Conservation (phyloP, 306 rosid genomes). For the Acacia melanoxylon region DNA sequence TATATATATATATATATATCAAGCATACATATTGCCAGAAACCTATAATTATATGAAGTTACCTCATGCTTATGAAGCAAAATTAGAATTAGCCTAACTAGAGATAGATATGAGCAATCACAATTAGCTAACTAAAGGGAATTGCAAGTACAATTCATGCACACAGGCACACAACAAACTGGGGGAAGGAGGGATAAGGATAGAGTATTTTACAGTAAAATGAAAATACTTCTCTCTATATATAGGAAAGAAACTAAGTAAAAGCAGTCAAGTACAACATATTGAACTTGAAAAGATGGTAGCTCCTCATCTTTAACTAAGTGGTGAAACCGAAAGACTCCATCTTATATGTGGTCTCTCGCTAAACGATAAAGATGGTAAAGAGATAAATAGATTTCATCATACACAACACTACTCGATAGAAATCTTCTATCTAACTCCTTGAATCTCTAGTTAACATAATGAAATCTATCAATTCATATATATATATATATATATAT, state of each 20-base stretch:
- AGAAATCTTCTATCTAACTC: slow-evolving; percentile 27
- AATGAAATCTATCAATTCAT: neutral
- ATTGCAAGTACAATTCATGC: neutral
- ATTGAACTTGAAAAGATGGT: slow-evolving; percentile 22
- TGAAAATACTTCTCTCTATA: neutral
- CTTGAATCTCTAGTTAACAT: slow-evolving; percentile 17
- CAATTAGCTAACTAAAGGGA: slow-evolving; percentile 10
- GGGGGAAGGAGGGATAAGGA: neutral
- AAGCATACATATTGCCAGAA: neutral
- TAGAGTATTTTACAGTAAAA: slow-evolving; percentile 3
- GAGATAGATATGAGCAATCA: slow-evolving; percentile 18
- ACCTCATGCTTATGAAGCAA: slow-evolving; percentile 21
- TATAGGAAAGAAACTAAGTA: neutral
- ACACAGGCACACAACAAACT: neutral
- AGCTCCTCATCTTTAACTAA: slow-evolving; percentile 20
- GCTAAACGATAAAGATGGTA: slow-evolving; percentile 23
- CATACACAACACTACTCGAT: slow-evolving; percentile 21
- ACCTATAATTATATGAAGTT: slow-evolving; percentile 15
- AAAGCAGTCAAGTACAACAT: slow-evolving; percentile 23
- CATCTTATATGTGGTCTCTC: slow-evolving; percentile 19
- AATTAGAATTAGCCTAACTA: slow-evolving; percentile 37
- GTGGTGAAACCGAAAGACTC: slow-evolving; percentile 29
- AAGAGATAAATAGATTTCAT: slow-evolving; percentile 18
- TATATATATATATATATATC: neutral
- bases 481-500: neutral